phyloP scores from a whole-genome alignment of 1,139 yeast genomes.

The Candida buenavistaensis region DNA sequence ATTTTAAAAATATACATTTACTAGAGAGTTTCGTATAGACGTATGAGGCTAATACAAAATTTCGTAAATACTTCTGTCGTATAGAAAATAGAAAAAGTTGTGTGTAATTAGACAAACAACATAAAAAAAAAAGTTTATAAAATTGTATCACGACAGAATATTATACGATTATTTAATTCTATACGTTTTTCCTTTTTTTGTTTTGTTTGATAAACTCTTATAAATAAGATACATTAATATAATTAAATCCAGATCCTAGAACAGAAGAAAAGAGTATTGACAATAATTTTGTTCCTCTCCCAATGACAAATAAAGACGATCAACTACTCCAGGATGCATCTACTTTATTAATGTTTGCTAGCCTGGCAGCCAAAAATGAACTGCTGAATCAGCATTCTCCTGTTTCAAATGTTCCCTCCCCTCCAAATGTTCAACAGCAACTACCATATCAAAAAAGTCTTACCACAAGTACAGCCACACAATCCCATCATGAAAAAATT shows the following conservation, averaged over 20 bases:
- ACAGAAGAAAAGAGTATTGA: too few species aligned
- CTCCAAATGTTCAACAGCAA: slow-evolving; percentile 6
- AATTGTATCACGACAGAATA: too few species aligned
- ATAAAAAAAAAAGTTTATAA: too few species aligned
- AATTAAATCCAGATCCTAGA: too few species aligned
- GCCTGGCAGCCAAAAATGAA: slow-evolving; percentile 50
- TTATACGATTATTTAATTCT: background rate
- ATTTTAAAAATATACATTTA: too few species aligned
- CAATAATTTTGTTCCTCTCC: background rate
- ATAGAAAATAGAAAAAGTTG: too few species aligned
- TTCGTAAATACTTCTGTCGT: too few species aligned
- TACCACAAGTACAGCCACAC: slow-evolving; percentile 5
- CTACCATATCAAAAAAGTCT: slow-evolving; percentile 4
- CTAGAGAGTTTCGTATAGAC: too few species aligned
- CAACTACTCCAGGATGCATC: slow-evolving; percentile 61
- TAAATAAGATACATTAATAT: too few species aligned
- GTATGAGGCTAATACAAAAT: too few species aligned
- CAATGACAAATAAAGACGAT: slow-evolving; percentile 22
- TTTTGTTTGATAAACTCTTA: too few species aligned
- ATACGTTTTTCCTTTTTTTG: background rate
- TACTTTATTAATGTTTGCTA: slow-evolving; percentile 64
- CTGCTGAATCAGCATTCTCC: slow-evolving; percentile 20
- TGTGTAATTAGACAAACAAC: too few species aligned
- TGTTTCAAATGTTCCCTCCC: slow-evolving; percentile 12
- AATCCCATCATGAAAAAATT: slow-evolving; percentile 1